Conservation (phyloP, 2,329 filamentous ascomycete genomes). For the Alternaria arborescens region DNA sequence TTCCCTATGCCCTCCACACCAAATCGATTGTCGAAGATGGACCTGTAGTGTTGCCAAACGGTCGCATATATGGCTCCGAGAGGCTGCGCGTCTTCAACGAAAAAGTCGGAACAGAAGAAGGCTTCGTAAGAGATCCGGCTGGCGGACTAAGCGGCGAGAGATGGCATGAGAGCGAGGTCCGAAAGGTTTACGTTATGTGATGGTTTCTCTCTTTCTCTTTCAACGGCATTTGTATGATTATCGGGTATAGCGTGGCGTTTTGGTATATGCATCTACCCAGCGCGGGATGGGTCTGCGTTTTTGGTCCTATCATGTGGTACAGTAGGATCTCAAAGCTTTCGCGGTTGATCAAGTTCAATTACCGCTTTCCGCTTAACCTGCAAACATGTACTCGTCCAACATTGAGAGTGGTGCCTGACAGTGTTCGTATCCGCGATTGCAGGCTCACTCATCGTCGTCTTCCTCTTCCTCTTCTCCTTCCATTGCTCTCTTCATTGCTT, state of each 20-base stretch:
- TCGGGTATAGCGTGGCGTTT: conserved; percentile 11
- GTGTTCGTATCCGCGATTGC: background rate
- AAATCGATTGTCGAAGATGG: conserved; percentile 93
- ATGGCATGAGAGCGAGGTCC: conserved; percentile 65
- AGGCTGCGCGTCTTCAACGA: conserved; percentile 78
- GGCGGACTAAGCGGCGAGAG: conserved; percentile 64
- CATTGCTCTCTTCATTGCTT: conserved; percentile 24
- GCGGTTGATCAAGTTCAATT: background rate
- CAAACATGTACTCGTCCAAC: background rate
- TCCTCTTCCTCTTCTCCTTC: conserved; percentile 16
- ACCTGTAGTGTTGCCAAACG: conserved; percentile 85
- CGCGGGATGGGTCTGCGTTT: conserved; percentile 2
- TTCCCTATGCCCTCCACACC: conserved; percentile 94
- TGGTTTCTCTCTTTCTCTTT: background rate
- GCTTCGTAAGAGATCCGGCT: conserved; percentile 77
- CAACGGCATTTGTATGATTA: background rate
- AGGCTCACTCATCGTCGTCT: conserved; percentile 1
- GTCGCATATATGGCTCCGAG: conserved; percentile 81
- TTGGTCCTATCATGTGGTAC: background rate
- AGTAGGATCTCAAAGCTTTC: background rate
- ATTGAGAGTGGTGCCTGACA: background rate
- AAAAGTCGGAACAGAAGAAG: conserved; percentile 75
- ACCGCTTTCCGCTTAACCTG: background rate
- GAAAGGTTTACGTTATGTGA: conserved; percentile 91
- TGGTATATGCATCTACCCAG: conserved; percentile 1